Evolutionary conservation across 2,329 filamentous ascomycete species (phyloP).

Genomic region (Ceratocystis cacaofunesta): DNA sequence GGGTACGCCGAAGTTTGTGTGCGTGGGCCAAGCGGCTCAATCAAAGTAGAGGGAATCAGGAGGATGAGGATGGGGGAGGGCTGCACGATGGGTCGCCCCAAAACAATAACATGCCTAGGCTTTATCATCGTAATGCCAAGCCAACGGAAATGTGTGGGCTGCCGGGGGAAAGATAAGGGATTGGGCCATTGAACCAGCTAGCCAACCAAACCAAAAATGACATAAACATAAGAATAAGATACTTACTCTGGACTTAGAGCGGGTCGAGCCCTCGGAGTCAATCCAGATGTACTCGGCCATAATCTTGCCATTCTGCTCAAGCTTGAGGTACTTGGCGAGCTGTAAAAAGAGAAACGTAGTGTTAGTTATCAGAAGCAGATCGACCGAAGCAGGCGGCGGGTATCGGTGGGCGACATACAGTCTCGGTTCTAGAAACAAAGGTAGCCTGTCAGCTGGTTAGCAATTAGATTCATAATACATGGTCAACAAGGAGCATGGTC

Average conservation of each 20-base stretch:
- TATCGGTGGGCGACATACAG: conserved; percentile 7
- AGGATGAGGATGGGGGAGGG: no score
- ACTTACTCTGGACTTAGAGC: conserved; percentile 93
- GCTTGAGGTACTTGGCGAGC: conserved; percentile 82
- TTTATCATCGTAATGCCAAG: conserved; percentile 15
- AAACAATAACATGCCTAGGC: background rate
- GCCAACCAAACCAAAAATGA: no score
- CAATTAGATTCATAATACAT: background rate
- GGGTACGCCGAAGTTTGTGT: background rate
- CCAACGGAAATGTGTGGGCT: conserved; percentile 1
- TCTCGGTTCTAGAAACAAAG: conserved; percentile 15
- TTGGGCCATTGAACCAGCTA: conserved; percentile 5
- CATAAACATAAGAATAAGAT: conserved; percentile 11
- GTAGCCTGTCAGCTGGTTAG: conserved; percentile 13
- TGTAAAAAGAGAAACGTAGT: conserved; percentile 26
- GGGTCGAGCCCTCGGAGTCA: conserved; percentile 65
- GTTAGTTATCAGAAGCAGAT: conserved; percentile 1
- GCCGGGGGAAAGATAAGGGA: conserved; percentile 19
- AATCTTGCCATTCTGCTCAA: conserved; percentile 75
- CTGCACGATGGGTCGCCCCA: no score
- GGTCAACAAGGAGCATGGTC: background rate
- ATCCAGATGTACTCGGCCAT: conserved; percentile 98
- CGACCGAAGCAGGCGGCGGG: background rate
- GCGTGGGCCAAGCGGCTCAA: background rate
- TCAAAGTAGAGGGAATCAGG: background rate